These are phyloP conservation scores for Rhinocladiella mackenziei DNA, from an alignment of 2,329 filamentous ascomycete genomes.

Conservation along the genomic window DNA sequence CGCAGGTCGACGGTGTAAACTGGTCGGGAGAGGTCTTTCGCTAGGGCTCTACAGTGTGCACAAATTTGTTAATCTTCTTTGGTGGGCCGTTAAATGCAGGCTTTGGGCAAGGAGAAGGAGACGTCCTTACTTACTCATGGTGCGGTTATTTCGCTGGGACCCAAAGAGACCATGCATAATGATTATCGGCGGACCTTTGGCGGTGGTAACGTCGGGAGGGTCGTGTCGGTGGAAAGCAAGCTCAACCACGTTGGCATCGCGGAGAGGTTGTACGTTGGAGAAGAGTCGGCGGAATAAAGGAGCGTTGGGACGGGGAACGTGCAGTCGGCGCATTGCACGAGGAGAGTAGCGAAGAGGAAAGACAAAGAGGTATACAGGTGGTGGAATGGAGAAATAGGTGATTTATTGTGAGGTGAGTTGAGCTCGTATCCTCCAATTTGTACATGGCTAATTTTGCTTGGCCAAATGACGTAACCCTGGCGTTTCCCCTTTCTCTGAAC, in stretches of 20 bases:
- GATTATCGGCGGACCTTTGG: constrained; percentile 61
- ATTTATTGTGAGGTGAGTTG: no score
- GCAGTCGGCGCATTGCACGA: constrained; percentile 7
- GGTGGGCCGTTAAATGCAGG: neutral
- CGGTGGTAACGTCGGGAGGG: constrained; percentile 16
- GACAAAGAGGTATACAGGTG: no score
- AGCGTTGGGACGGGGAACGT: neutral
- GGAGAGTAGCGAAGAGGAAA: no score
- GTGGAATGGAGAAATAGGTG: no score
- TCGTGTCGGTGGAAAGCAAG: constrained; percentile 29
- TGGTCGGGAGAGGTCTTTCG: constrained; percentile 72
- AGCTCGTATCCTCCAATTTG: no score
- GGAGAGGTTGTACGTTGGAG: constrained; percentile 13
- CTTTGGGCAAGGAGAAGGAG: neutral
- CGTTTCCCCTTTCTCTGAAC: no score
- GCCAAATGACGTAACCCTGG: no score
- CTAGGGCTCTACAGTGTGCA: constrained; percentile 59
- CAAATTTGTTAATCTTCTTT: neutral
- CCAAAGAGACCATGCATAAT: constrained; percentile 93
- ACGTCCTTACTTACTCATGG: constrained; percentile 77
- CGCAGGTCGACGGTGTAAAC: constrained; percentile 85
- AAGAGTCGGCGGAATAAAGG: constrained; percentile 13
- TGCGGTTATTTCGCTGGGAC: constrained; percentile 80
- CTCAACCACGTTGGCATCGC: constrained; percentile 21
- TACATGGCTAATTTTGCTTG: no score